phyloP scores from a whole-genome alignment of 768 basidiomycete species.

The Pleurotus cornucopiae region DNA sequence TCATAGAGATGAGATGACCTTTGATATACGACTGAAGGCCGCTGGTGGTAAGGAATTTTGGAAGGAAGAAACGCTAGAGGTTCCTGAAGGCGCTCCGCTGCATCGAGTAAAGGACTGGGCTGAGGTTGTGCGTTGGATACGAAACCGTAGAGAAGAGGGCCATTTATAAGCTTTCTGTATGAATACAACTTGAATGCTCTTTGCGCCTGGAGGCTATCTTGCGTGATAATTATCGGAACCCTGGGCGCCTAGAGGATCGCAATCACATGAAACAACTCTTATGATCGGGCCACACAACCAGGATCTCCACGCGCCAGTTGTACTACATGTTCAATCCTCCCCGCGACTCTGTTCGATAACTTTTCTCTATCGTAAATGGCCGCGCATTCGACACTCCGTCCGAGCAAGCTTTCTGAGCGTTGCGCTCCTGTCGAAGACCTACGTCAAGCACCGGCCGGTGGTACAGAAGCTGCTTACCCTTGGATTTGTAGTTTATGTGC shows the following conservation, averaged over 20 bases:
- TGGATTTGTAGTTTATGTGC: slow-evolving; percentile 67
- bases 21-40: slow-evolving; percentile 41
- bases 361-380: slow-evolving; percentile 19
- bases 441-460: slow-evolving; percentile 60
- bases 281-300: neutral
- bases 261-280: slow-evolving; percentile 4
- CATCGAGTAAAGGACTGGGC: slow-evolving; percentile 61
- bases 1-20: slow-evolving; percentile 48
- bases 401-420: slow-evolving; percentile 32
- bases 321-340: neutral
- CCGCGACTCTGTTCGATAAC: neutral
- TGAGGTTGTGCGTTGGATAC: slow-evolving; percentile 49
- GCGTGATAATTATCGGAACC: no score
- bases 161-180: slow-evolving; percentile 13
- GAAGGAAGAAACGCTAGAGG: slow-evolving; percentile 44
- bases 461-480: slow-evolving; percentile 70
- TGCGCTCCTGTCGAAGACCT: slow-evolving; percentile 43
- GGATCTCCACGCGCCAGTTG: neutral
- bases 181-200: neutral
- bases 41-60: slow-evolving; percentile 53
- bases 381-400: slow-evolving; percentile 28
- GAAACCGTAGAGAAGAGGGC: slow-evolving; percentile 22
- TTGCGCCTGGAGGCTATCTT: no score
- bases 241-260: neutral
- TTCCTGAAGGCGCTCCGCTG: slow-evolving; percentile 46